A percentile compares a stretch with the other conserved stretches of the same genome.
phyloP scores from a whole-genome alignment of 2,329 filamentous ascomycete genomes.

The Chaetomium sp. region DNA sequence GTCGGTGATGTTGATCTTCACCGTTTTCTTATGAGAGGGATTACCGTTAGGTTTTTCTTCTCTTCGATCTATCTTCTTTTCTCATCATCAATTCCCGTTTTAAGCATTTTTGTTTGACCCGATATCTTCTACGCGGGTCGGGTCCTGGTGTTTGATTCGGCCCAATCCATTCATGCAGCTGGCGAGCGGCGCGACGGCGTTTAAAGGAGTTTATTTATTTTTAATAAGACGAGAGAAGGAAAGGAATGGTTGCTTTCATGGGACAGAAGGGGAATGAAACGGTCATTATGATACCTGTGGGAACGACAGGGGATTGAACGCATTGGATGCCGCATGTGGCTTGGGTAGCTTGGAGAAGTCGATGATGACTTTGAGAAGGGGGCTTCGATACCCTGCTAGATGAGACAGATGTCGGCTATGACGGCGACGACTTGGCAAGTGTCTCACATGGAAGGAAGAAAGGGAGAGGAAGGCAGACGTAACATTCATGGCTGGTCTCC shows the following conservation, averaged over 20 bases:
- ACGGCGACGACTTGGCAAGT: background rate
- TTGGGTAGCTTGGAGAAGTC: background rate
- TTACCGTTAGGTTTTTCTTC: background rate
- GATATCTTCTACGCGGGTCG: background rate
- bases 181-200: too few species aligned
- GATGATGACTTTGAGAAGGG: background rate
- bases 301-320: too few species aligned
- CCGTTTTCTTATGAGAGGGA: slow-evolving; percentile 36
- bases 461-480: background rate
- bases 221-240: background rate
- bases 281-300: background rate
- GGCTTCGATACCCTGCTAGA: background rate
- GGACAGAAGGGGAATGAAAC: too few species aligned
- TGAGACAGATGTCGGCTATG: background rate
- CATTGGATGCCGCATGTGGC: background rate
- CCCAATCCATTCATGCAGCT: too few species aligned
- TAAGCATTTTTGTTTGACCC: background rate
- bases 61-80: background rate
- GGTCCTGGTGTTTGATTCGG: too few species aligned
- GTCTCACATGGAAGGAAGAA: background rate
- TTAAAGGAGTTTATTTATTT: background rate
- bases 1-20: slow-evolving; percentile 46
- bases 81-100: background rate
- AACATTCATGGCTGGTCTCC: background rate
- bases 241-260: too few species aligned